Percentiles rank a stretch among this genome's conserved stretches.
phyloP scores from a whole-genome alignment of 2,329 filamentous ascomycete genomes.

The Cordyceps militaris region DNA sequence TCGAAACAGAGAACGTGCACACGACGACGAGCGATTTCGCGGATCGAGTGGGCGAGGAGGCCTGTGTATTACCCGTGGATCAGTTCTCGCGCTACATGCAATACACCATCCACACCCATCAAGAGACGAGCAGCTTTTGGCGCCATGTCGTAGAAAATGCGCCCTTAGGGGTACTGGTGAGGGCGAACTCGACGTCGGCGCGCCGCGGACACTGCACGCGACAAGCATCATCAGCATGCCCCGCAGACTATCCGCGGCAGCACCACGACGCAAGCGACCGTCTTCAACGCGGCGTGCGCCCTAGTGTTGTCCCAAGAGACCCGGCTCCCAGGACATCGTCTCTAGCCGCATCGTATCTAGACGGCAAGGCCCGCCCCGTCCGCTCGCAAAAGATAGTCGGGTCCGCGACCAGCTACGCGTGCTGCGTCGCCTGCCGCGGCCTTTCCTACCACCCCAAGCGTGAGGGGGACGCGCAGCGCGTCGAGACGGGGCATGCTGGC shows the following conservation, averaged over 20 bases:
- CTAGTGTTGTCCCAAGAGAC: conserved; percentile 5
- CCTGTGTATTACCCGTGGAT: background rate
- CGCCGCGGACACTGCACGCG: background rate
- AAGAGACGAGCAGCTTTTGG: background rate
- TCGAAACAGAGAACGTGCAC: background rate
- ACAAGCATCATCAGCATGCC: background rate
- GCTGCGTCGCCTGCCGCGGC: background rate
- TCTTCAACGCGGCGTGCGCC: conserved; percentile 15
- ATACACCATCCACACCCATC: background rate
- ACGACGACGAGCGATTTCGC: background rate
- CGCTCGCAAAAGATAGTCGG: conserved; percentile 16
- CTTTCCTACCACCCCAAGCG: conserved; percentile 2
- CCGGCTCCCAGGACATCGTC: conserved; percentile 11
- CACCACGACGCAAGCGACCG: conserved; percentile 13
- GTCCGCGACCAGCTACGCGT: background rate
- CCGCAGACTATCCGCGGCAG: conserved; percentile 5
- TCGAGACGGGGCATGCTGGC: conserved; percentile 4
- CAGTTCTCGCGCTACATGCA: background rate
- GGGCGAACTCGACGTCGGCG: background rate
- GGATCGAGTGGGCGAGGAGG: background rate
- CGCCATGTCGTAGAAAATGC: background rate
- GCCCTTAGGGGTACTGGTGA: background rate
- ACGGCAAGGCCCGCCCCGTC: conserved; percentile 13
- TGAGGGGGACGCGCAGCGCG: background rate
- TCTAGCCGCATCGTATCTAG: conserved; percentile 19